Percentiles rank a stretch among this genome's conserved stretches.
Evolutionary conservation across 176 grass and related monocot species (phyloP).

Genomic region (Avena eriantha): DNA sequence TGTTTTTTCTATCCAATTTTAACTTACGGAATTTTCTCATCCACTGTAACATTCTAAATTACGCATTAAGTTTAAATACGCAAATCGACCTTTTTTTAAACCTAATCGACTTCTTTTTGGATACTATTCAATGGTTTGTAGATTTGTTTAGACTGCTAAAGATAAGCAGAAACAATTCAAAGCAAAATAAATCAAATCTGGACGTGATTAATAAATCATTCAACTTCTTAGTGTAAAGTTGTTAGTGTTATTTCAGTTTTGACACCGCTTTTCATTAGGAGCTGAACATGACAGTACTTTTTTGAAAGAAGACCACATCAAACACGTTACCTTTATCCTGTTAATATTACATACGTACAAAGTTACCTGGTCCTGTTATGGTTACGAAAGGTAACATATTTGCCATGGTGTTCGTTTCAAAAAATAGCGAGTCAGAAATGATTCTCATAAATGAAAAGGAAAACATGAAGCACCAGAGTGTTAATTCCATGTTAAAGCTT

Average conservation of each 20-base stretch:
- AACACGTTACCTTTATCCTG: not conserved
- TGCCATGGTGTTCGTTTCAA: not conserved
- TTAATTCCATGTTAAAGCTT: not conserved
- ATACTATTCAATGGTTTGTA: not conserved
- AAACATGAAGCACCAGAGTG: not conserved
- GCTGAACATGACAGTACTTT: not conserved
- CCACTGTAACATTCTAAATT: not conserved
- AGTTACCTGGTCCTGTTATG: slow-evolving; percentile 5
- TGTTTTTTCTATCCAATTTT: not conserved
- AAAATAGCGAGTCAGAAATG: not conserved
- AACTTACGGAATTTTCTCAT: not conserved
- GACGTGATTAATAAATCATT: not conserved
- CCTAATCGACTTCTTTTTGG: not conserved
- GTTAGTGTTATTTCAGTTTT: not conserved
- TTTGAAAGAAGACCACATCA: not conserved
- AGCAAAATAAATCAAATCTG: not conserved
- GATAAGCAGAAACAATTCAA: not conserved
- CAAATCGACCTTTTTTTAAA: not conserved
- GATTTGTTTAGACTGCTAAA: not conserved
- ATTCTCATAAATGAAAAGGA: not conserved
- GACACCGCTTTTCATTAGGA: not conserved
- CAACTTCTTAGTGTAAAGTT: not conserved
- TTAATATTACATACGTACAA: not conserved
- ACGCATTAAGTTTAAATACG: not conserved
- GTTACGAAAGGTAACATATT: not conserved